Percentiles rank a stretch among this genome's conserved stretches.
phyloP scores from a whole-genome alignment of 345 rosid genomes.

The Sisymbrium irio region DNA sequence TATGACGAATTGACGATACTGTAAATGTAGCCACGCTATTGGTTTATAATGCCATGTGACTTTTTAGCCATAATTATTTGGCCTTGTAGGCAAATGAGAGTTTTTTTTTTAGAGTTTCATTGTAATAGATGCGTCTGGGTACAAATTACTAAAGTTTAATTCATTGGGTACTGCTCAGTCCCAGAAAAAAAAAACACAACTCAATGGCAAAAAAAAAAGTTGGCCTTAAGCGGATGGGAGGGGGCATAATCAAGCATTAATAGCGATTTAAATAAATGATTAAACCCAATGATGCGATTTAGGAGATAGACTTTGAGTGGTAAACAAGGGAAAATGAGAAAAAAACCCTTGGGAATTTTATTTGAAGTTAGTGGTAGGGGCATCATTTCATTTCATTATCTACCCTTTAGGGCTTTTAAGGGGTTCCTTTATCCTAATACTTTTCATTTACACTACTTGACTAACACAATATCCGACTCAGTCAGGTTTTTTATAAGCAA shows the following conservation, averaged over 20 bases:
- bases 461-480: background rate
- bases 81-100: background rate
- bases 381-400: constrained; percentile 33
- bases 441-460: background rate
- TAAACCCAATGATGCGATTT: constrained; percentile 26
- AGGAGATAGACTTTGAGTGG: constrained; percentile 30
- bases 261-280: constrained; percentile 15
- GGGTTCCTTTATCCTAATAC: constrained; percentile 8
- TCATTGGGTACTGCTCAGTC: background rate
- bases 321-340: constrained; percentile 11
- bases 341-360: background rate
- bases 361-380: constrained; percentile 26
- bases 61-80: background rate
- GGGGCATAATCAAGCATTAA: constrained; percentile 29
- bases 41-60: background rate
- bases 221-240: constrained; percentile 31
- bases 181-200: background rate
- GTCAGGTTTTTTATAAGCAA: background rate
- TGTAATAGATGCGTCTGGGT: background rate
- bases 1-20: background rate
- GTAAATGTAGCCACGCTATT: background rate
- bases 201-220: background rate
- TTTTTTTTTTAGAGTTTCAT: background rate
- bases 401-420: constrained; percentile 31
- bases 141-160: background rate